phyloP scores from a whole-genome alignment of 129 eudicot genomes.

The Tagetes erecta region DNA sequence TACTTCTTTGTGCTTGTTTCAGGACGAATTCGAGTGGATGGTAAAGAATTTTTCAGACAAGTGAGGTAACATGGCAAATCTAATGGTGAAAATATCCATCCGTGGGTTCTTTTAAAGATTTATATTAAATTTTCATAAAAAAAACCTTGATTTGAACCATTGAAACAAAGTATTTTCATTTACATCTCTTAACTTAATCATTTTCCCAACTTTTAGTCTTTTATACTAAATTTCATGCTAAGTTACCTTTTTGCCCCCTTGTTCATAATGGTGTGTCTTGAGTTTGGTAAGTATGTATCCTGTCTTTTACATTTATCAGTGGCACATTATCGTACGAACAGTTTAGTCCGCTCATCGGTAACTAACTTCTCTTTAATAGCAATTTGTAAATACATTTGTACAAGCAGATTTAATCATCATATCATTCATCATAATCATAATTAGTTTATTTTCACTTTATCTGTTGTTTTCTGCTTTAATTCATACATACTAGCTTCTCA shows the following conservation, averaged over 20 bases:
- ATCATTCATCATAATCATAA: too few relatives aligned
- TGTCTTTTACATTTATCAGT: slow-evolving; percentile 41
- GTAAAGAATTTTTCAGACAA: slow-evolving; percentile 97
- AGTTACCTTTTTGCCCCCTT: neutral
- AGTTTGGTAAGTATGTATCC: neutral
- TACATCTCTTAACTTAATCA: neutral
- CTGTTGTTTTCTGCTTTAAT: too few relatives aligned
- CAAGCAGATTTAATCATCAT: too few relatives aligned
- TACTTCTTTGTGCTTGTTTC: slow-evolving; percentile 33
- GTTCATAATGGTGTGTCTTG: neutral
- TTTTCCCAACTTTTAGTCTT: neutral
- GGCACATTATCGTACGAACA: slow-evolving; percentile 90
- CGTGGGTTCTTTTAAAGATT: neutral
- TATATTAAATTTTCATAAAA: slow-evolving; percentile 2
- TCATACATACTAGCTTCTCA: too few relatives aligned
- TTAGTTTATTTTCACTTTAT: too few relatives aligned
- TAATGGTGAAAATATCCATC: slow-evolving; percentile 19
- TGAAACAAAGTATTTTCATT: neutral
- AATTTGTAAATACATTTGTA: too few relatives aligned
- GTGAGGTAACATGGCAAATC: slow-evolving; percentile 65
- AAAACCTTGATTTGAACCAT: slow-evolving; percentile 7
- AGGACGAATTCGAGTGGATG: slow-evolving; percentile 94
- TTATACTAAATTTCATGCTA: neutral
- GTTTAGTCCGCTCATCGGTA: slow-evolving; percentile 38
- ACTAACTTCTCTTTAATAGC: too few relatives aligned